Evolutionary conservation across 305 asterid genomes (phyloP).

Genomic region (Solanum hybrid): DNA sequence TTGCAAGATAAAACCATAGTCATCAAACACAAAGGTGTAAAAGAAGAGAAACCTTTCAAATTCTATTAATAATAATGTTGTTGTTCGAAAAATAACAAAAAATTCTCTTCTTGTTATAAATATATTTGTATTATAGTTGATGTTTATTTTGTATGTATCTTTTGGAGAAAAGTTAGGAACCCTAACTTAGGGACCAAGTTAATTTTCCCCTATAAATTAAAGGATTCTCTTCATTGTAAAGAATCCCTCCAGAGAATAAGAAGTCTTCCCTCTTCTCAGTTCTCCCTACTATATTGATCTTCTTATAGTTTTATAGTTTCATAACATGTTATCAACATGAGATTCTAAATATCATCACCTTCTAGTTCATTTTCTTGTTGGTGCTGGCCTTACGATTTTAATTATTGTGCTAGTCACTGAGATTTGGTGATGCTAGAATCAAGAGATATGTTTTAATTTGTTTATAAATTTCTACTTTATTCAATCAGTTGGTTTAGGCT

Average conservation of each 20-base stretch:
- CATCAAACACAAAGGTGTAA: neutral
- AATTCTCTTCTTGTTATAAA: neutral
- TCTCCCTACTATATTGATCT: neutral
- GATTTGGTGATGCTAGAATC: neutral
- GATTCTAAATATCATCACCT: neutral
- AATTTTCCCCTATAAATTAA: neutral
- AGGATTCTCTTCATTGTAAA: neutral
- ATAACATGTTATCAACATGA: neutral
- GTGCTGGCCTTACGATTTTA: neutral
- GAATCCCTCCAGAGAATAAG: neutral
- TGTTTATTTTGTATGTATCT: neutral
- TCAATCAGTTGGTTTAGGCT: neutral
- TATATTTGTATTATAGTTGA: neutral
- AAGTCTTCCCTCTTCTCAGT: neutral
- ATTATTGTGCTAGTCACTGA: neutral
- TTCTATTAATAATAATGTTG: neutral
- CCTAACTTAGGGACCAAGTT: neutral
- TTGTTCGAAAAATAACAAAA: neutral
- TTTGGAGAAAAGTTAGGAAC: neutral
- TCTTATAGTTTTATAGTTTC: neutral
- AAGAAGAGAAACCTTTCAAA: neutral
- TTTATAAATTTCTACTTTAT: neutral
- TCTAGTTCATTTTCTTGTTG: neutral
- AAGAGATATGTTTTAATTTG: neutral
- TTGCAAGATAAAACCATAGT: neutral